Conservation (phyloP, 2,329 filamentous ascomycete genomes). For the Zarea fungicola region DNA sequence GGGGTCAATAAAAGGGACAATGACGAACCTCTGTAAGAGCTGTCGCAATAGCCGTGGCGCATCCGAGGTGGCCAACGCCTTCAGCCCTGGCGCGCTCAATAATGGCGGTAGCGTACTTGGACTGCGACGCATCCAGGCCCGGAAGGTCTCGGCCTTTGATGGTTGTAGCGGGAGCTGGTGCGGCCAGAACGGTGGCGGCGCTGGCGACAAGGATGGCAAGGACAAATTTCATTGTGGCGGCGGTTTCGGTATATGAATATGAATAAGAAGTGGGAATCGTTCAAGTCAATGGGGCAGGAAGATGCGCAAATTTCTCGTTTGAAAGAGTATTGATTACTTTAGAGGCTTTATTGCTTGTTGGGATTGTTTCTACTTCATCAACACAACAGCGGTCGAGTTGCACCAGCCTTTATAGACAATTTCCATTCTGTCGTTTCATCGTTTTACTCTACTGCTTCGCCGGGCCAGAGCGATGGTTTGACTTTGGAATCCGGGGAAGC, state of each 20-base stretch:
- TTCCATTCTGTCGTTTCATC: too few species aligned
- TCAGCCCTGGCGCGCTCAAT: neutral
- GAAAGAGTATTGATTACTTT: too few species aligned
- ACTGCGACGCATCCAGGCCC: neutral
- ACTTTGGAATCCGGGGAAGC: too few species aligned
- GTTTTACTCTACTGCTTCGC: too few species aligned
- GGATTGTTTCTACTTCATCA: too few species aligned
- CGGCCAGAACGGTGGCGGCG: neutral
- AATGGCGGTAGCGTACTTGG: neutral
- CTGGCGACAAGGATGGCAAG: neutral
- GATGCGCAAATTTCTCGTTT: too few species aligned
- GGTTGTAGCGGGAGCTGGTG: neutral
- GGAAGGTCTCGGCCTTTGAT: neutral
- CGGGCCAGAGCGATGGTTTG: too few species aligned
- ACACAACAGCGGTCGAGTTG: too few species aligned
- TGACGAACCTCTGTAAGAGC: slow-evolving; percentile 5
- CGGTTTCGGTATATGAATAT: neutral
- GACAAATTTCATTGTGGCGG: neutral
- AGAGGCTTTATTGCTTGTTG: too few species aligned
- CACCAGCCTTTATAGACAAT: too few species aligned
- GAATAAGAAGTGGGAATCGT: too few species aligned
- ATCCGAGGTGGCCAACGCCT: neutral
- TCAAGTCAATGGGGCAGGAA: too few species aligned
- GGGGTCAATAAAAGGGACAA: neutral
- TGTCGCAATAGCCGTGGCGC: slow-evolving; percentile 3